phyloP scores from a whole-genome alignment of 495 filamentous ascomycete genomes.

The Lophiostoma macrostomum region DNA sequence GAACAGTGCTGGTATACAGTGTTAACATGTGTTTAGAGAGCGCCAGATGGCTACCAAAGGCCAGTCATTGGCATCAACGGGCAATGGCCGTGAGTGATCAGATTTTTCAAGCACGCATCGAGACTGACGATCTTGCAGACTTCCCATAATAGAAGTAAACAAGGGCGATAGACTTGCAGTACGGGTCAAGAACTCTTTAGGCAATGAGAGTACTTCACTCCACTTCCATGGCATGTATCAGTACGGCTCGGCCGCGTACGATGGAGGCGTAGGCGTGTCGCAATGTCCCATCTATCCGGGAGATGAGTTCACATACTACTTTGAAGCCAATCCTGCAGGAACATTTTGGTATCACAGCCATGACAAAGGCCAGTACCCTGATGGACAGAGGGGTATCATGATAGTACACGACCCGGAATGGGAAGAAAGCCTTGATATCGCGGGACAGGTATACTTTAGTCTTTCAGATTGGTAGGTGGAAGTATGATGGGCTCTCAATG shows the following conservation, averaged over 20 bases:
- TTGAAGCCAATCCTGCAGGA: constrained; percentile 28
- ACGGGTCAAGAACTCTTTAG: constrained; percentile 22
- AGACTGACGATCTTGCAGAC: neutral
- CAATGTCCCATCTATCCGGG: constrained; percentile 30
- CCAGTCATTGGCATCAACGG: constrained; percentile 34
- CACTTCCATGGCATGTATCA: constrained; percentile 32
- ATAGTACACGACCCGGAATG: constrained; percentile 26
- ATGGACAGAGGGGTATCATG: constrained; percentile 26
- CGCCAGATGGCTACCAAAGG: constrained; percentile 23
- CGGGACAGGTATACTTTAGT: constrained; percentile 14
- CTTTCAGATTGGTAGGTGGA: constrained; percentile 28
- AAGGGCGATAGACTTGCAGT: constrained; percentile 26
- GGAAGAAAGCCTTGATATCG: constrained; percentile 19
- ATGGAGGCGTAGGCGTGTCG: constrained; percentile 22
- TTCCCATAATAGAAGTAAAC: constrained; percentile 26
- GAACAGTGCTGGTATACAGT: constrained; percentile 12
- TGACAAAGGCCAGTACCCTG: constrained; percentile 28
- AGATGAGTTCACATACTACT: constrained; percentile 17
- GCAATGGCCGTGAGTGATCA: constrained; percentile 24
- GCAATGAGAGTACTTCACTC: constrained; percentile 26
- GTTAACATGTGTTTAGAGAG: constrained; percentile 28
- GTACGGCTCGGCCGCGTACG: constrained; percentile 7
- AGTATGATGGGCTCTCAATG: neutral
- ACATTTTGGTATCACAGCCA: constrained; percentile 39
- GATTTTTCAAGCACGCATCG: neutral